These are phyloP conservation scores for Pseudopyricularia javanii DNA, from an alignment of 2,329 filamentous ascomycete genomes.

Conservation along the genomic window DNA sequence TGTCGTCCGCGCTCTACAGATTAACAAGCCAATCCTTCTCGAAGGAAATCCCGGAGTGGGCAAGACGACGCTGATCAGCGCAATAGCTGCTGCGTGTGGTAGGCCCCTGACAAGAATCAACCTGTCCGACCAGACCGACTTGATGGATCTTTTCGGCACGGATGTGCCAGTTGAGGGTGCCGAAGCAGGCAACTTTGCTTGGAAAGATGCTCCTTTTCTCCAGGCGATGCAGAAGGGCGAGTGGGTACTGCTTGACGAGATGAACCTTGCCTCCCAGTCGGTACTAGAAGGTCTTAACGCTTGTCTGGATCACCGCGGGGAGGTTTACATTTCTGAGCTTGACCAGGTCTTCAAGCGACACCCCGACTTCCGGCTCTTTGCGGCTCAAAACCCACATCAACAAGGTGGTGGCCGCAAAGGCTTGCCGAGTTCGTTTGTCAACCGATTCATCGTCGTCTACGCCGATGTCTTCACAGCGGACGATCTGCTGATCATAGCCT, in stretches of 20 bases:
- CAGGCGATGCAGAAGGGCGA: conserved; percentile 94
- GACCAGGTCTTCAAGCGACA: conserved; percentile 90
- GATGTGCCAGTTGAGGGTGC: conserved; percentile 94
- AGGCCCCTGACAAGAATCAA: conserved; percentile 87
- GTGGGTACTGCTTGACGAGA: conserved; percentile 95
- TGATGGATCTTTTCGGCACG: conserved; percentile 95
- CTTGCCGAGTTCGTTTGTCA: conserved; percentile 89
- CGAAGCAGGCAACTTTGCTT: conserved; percentile 79
- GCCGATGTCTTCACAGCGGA: conserved; percentile 76
- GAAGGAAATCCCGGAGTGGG: conserved; percentile 97
- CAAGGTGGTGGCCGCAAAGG: conserved; percentile 94
- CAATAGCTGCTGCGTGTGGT: conserved; percentile 68
- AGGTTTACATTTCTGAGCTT: conserved; percentile 89
- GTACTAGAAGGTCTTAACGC: conserved; percentile 94
- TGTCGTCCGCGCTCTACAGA: conserved; percentile 76
- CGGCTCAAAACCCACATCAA: conserved; percentile 94
- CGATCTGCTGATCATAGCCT: conserved; percentile 73
- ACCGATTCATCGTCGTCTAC: conserved; percentile 96
- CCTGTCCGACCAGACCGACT: conserved; percentile 90
- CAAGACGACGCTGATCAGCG: conserved; percentile 86
- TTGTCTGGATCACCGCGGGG: conserved; percentile 89
- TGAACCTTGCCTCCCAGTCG: conserved; percentile 96
- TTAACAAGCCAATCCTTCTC: conserved; percentile 81
- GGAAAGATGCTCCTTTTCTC: conserved; percentile 90
- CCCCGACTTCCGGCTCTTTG: conserved; percentile 84